A percentile compares a stretch with the other conserved stretches of the same genome.
Conservation (phyloP, 768 basidiomycete species). For the Thelephora aurantiotincta region DNA sequence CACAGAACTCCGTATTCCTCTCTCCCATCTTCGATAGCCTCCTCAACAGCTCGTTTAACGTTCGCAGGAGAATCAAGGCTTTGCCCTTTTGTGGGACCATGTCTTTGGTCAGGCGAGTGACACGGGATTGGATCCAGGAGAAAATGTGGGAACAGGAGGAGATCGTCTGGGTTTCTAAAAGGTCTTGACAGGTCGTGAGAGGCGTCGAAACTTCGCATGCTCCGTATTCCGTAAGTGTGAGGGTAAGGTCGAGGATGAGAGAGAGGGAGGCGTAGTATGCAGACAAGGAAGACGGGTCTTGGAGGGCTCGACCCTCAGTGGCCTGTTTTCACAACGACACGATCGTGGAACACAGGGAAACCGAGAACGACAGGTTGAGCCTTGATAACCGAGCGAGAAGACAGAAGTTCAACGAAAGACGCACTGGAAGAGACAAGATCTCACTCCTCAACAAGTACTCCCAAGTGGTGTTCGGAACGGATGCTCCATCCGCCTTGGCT, state of each 20-base stretch:
- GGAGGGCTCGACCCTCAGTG: slow-evolving; percentile 53
- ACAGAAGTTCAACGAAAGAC: slow-evolving; percentile 13
- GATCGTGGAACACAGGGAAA: background rate
- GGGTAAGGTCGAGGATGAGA: slow-evolving; percentile 54
- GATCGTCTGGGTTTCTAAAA: slow-evolving; percentile 79
- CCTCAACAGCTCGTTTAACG: slow-evolving; percentile 76
- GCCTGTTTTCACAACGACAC: slow-evolving; percentile 23
- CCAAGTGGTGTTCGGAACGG: slow-evolving; percentile 60
- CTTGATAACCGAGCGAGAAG: no score
- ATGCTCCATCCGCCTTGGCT: slow-evolving; percentile 14
- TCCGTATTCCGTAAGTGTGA: slow-evolving; percentile 69
- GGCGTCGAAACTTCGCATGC: slow-evolving; percentile 69
- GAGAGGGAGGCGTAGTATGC: slow-evolving; percentile 49
- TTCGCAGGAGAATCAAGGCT: slow-evolving; percentile 71
- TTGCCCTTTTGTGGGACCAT: slow-evolving; percentile 84
- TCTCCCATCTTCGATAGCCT: slow-evolving; percentile 77
- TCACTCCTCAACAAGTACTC: slow-evolving; percentile 60
- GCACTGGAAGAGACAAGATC: slow-evolving; percentile 57
- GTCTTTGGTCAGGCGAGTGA: slow-evolving; percentile 53
- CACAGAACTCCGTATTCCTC: slow-evolving; percentile 69
- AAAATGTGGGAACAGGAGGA: slow-evolving; percentile 77
- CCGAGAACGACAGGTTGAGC: no score
- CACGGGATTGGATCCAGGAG: slow-evolving; percentile 72
- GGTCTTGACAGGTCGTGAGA: slow-evolving; percentile 61
- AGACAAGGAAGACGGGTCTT: slow-evolving; percentile 22